phyloP scores from a whole-genome alignment of 345 rosid genomes.

The Lagerstroemia speciosa region DNA sequence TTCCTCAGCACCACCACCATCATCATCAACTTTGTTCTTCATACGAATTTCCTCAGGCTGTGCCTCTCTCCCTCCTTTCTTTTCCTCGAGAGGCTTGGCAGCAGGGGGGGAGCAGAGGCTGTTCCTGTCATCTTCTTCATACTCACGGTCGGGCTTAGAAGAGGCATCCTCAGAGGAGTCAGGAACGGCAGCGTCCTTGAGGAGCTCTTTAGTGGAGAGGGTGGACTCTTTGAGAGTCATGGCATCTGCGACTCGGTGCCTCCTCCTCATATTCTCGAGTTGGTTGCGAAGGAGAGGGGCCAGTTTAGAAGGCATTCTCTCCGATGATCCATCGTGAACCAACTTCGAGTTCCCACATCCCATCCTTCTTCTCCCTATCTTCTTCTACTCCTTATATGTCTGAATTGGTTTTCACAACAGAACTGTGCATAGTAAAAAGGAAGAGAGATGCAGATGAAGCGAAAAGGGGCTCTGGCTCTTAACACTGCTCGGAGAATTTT shows the following conservation, averaged over 20 bases:
- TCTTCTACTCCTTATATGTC: background rate
- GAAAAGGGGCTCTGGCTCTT: background rate
- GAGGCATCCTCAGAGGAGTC: background rate
- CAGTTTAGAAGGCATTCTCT: background rate
- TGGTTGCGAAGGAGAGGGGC: background rate
- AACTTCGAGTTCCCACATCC: background rate
- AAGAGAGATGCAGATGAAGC: background rate
- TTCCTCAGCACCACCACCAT: conserved; percentile 6
- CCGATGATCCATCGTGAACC: background rate
- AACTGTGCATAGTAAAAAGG: no score
- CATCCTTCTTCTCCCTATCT: background rate
- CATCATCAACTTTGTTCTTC: conserved; percentile 5
- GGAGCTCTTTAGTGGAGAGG: background rate
- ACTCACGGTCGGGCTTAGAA: background rate
- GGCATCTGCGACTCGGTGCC: background rate
- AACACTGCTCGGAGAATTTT: no score
- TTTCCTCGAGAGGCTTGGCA: no score
- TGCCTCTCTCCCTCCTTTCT: background rate
- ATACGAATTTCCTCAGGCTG: background rate
- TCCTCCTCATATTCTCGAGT: background rate
- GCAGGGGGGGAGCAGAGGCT: background rate
- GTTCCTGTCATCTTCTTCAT: background rate
- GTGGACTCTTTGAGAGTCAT: conserved; percentile 1
- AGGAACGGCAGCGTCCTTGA: background rate
- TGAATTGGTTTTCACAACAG: background rate